Evolutionary conservation across 441 rosid genomes (phyloP).

Genomic region (Gossypium gossypioides): DNA sequence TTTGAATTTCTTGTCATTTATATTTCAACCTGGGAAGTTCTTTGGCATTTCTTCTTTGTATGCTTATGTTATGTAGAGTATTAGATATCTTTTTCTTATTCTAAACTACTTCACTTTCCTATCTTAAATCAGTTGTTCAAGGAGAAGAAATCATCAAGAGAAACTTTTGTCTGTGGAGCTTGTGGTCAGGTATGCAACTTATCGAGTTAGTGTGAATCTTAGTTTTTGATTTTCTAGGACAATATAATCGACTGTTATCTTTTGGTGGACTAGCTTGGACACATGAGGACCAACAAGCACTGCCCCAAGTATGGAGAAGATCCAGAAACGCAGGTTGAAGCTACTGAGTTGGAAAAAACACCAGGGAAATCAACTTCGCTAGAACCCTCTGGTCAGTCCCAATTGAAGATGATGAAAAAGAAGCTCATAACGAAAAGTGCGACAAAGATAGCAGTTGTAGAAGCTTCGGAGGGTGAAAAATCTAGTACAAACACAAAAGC

Average conservation of each 20-base stretch:
- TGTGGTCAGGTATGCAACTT: conserved; percentile 73
- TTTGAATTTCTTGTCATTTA: background rate
- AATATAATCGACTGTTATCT: conserved; percentile 12
- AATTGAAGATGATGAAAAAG: conserved; percentile 49
- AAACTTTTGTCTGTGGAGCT: conserved; percentile 89
- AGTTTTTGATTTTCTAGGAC: conserved; percentile 3
- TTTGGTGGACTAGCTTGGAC: conserved; percentile 67
- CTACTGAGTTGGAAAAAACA: conserved; percentile 48
- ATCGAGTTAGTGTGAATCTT: conserved; percentile 11
- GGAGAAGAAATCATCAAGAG: conserved; percentile 93
- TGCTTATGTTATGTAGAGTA: background rate
- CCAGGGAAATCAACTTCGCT: conserved; percentile 39
- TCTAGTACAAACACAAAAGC: conserved; percentile 44
- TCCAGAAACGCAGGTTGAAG: conserved; percentile 51
- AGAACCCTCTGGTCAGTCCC: conserved; percentile 49
- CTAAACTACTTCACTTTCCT: conserved; percentile 9
- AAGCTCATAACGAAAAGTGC: conserved; percentile 41
- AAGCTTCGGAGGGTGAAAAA: conserved; percentile 52
- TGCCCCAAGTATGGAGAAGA: conserved; percentile 90
- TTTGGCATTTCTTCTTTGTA: background rate
- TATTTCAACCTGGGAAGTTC: background rate
- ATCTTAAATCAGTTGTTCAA: conserved; percentile 44
- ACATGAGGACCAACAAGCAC: conserved; percentile 97
- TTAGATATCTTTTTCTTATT: background rate
- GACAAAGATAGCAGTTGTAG: conserved; percentile 35